Evolutionary conservation across 306 rosid genomes (phyloP).

Genomic region (Fagus sylvatica): DNA sequence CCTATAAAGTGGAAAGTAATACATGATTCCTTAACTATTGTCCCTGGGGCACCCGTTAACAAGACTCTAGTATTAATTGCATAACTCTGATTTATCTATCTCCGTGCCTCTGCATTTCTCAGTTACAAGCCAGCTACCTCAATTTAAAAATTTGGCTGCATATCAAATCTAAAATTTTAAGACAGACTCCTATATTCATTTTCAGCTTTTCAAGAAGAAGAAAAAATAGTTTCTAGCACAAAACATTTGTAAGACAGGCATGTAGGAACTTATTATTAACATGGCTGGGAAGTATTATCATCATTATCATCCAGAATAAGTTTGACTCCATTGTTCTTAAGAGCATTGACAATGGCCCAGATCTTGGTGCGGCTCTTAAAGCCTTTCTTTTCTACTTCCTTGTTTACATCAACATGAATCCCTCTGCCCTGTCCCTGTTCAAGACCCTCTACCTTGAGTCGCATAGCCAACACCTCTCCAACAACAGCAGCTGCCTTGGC

Average conservation of each 20-base stretch:
- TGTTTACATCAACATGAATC: constrained; percentile 65
- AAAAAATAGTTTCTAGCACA: not conserved
- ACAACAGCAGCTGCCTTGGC: constrained; percentile 86
- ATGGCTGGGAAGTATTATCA: constrained; percentile 31
- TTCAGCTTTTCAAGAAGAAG: not conserved
- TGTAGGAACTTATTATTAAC: constrained; percentile 8
- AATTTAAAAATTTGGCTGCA: not conserved
- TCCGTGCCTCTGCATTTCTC: too few species aligned
- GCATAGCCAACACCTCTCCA: constrained; percentile 84
- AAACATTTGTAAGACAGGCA: too few species aligned
- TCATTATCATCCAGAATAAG: constrained; percentile 61
- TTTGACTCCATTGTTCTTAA: constrained; percentile 66
- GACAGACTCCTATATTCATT: not conserved
- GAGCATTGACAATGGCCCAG: constrained; percentile 83
- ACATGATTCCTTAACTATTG: too few species aligned
- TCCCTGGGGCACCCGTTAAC: too few species aligned
- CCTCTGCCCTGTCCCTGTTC: constrained; percentile 79
- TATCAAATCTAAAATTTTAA: not conserved
- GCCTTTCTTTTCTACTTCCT: constrained; percentile 85
- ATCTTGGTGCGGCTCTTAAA: constrained; percentile 75
- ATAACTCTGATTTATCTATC: too few species aligned
- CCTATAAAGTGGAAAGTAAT: too few species aligned
- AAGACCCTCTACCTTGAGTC: constrained; percentile 81
- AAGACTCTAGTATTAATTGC: too few species aligned
- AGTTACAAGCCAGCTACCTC: too few species aligned